Base-by-base conservation (phyloP, 106 monocot genomes). In the Allium fistulosum region DNA sequence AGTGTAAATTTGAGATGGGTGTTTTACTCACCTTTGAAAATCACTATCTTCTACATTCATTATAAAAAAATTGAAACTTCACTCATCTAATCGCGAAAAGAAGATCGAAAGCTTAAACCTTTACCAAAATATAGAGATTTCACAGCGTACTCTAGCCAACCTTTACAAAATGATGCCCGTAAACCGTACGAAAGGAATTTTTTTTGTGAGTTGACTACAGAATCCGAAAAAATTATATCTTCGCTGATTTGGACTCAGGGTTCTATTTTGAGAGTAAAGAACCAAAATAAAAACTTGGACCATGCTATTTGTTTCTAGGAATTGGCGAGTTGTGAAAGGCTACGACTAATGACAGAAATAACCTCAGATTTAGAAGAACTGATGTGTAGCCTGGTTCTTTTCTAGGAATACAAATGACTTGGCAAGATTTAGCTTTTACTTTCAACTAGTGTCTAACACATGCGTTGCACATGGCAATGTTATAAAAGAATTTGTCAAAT, bases 1-100 rank as follows among this genome's bases (percentile, higher is more conserved):
- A 51, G 81, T 90, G 71, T 88, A 85, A 61, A 71, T 46, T 65
- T 85, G 80, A 67, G 83, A 77, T 16, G 91, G 94, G 68, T 95
- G 94, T 61, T 65, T 85, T 62, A 59, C 79, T 53, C 91, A 95
- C 71, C 73, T 79, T 57, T 65, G 57, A 57, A 77, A 72, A 61
- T 77, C 51, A 45, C 65, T 46, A 10, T 18, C 65, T 49, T 65
- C 65, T 11, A 10, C 10, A 65, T 65, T 49, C 65, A 65, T 65
- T 49, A 1, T 15, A 65, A 49, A 15, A 49, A 65, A 65, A 15
- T 15, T 1, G 2, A 3, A 11, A 55, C 0, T 12, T 55, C 22
- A 48, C 16, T 49, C 65, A 17, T 45, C 10, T 49, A 61, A 22
- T 61, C 28, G 26, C 18, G 2, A 61, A 61, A 61, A 27, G 46